Base-by-base conservation (phyloP, 371 early-diverging fungal species). In the Parasitella parasitica region DNA sequence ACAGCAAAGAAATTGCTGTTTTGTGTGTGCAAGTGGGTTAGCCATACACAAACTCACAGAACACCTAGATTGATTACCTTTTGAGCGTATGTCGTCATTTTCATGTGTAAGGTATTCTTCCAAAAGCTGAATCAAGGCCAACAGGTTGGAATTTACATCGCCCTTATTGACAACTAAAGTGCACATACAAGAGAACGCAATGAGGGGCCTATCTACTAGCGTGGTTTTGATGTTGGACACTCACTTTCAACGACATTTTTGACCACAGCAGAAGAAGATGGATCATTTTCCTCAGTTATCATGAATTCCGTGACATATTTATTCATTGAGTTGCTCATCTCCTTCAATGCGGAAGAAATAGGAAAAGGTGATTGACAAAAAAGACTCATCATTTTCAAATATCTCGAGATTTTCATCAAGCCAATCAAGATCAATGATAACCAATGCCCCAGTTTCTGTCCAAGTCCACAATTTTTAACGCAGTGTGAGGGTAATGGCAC, bases 221-320 rank as follows among this genome's bases (percentile, higher is more conserved):
- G 18, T 16, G 15, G 15, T 16, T 39, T 37, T 37, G 38, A 15
- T 15, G 39, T 15, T 6, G 2, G 6, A 16, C 1, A 39, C 57
- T 43, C 43, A 57, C 57, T 22, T 5, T 43, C 34, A 12, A 57
- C 41, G 22, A 57, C 34, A 46, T 32, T 46, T 26, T 57, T 46
- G 4, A 30, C 34, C 1, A 34, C 30, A 34, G 32, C 43, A 34
- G 57, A 27, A n/a, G 22, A 34, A 8, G 13, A 18, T 7, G 43
- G 30, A 7, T 32, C 30, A 1, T 57, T 32, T 24, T 57, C 22
- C n/a, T 57, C 48, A 34, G 57, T 46, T 8, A 57, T 57, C 57
- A 57, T 57, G 32, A 41, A 57, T 12, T 57, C 57, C 8, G 57
- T 57, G 15, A 57, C 57, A 43, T 57, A 18, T 32, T 57, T 57